Conservation (phyloP, 78 protist genomes). For the Protostelium mycophagum region DNA sequence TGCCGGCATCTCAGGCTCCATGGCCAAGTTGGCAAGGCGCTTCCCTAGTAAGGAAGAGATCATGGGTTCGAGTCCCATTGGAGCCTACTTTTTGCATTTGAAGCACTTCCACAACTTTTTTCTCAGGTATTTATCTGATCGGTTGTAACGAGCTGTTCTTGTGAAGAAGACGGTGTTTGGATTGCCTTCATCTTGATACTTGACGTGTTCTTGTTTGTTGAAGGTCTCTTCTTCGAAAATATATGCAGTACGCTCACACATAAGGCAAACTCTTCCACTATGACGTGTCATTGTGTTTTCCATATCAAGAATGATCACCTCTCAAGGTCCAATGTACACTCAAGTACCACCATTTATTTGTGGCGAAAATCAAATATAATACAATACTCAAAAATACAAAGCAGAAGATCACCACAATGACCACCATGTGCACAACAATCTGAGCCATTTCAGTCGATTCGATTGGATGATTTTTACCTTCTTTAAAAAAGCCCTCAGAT, state of each 20-base stretch:
- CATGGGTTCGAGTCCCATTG: too few relatives aligned
- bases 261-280: not conserved
- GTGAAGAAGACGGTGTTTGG: too few relatives aligned
- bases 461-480: not conserved
- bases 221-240: not conserved
- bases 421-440: not conserved
- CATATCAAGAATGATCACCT: not conserved
- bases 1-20: too few relatives aligned
- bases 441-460: not conserved
- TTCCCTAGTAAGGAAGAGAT: too few relatives aligned
- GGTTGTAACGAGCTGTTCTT: too few relatives aligned
- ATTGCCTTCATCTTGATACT: too few relatives aligned
- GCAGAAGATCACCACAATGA: not conserved
- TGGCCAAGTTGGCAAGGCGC: too few relatives aligned
- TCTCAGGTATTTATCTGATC: too few relatives aligned
- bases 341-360: not conserved
- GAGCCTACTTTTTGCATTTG: too few relatives aligned
- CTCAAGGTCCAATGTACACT: not conserved
- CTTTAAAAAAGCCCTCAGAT: not conserved
- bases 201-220: too few relatives aligned
- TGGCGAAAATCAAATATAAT: not conserved
- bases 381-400: not conserved
- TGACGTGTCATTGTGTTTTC: not conserved
- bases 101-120: too few relatives aligned
- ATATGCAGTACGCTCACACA: not conserved